Evolutionary conservation across 2,329 filamentous ascomycete genomes (phyloP), one percentile per base, ranked within the genome.

Genomic region (Aureobasidium sp.): DNA sequence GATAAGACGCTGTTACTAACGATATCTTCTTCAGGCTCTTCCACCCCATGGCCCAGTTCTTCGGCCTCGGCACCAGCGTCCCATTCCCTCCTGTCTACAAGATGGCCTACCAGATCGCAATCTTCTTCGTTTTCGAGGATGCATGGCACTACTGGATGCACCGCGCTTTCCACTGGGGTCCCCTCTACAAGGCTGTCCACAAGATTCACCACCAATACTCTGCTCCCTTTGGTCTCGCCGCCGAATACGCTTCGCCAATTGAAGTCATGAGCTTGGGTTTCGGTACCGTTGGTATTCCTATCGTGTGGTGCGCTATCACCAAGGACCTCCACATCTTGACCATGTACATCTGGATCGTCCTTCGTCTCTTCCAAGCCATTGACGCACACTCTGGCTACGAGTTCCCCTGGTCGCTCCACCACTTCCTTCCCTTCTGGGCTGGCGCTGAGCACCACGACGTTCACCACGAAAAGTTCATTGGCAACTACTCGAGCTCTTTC

Each of bases 201-300:
- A 99, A 99, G 82, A 92, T 99, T 70, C 94, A 99, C 80, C 94
- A 99, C 81, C 93, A 94, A 72, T 99, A 99, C 81, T 96, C 92
- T 41, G 94, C 94, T 13, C 94, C 94, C 20, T 99, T 99, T 73
- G 94, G 94, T 68, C 82, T 99, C 59, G 93, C 94, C 24, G 93
- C 94, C 63, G 94, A 99, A 78, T 99, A 99, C 76, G 94, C 94
- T 7, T 97, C 93, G 47, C 94, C 94, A 0, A 95, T 97, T 69
- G 94, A 99, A 78, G 91, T 93, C 68, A 95, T 97, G 89, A 84
- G 95, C 63, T 87, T 99, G 55, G 94, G 93, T 43, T 82, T 96
- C 63, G 94, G 94, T 66, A 89, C 88, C 1, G 88, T 99, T 66
- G 85, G 89, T 64, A 81, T 84, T 39, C 94, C 94, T 39, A 88